Base-by-base conservation (phyloP, 2,329 filamentous ascomycete genomes). In the Hypoxylon sp. region DNA sequence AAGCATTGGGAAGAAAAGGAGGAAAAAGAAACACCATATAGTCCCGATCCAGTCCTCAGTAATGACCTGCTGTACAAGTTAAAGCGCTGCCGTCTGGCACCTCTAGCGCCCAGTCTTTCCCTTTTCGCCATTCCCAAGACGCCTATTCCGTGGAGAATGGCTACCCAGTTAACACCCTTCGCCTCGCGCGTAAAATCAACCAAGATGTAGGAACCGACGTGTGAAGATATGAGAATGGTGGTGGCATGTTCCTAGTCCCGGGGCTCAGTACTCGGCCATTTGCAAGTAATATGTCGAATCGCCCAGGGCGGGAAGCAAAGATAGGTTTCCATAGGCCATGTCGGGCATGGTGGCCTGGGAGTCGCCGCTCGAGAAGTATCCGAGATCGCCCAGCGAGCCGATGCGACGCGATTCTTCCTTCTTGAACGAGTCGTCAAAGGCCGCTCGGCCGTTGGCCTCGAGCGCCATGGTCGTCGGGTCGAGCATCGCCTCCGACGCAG, bases 321-420 rank as follows among this genome's bases (percentile, higher is more conserved):
- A 43, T 21, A 58, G 58, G 20, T 65, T 58, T 18, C 48, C 62
- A 40, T 67, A 71, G 9, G 64, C 63, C 60, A 69, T 62, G 4
- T 69, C 66, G 13, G 57, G 41, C 6, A 62, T 40, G 26, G 60
- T 40, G 18, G 65, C 47, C 17, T 67, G 65, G 2, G 62, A 58
- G 13, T 70, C 57, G 1, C 69, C 69, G 24, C 64, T 69, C 2
- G 69, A 68, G 45, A 71, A 70, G 33, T 64, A 59, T 15, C 62
- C 62, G 0, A 71, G 64, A 33, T 71, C 69, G 10, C 68, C 69
- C 29, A 66, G 67, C 18, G 61, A 55, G 4, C 64, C 60, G 27
- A 70, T 69, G 1, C 69, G 63, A 24, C 56, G 60, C 6, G 55
- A 42, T 29, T 64, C 66, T 31, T 65, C 64, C 26, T 55, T 67